Conservation (phyloP, 768 basidiomycete species). For the Dendrothele bispora region DNA sequence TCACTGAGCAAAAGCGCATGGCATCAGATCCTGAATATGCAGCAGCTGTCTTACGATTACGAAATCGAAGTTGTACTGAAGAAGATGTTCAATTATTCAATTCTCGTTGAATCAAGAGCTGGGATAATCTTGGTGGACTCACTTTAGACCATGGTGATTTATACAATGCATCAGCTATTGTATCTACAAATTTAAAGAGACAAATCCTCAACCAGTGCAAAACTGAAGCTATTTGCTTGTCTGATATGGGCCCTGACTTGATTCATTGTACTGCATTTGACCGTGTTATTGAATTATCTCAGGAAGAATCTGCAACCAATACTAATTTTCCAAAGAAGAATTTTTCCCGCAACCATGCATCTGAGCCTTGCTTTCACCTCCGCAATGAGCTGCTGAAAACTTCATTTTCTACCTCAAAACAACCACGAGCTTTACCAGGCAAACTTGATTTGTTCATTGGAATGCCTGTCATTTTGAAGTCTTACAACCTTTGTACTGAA, state of each 20-base stretch:
- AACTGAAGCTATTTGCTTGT: neutral
- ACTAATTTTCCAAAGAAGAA: no score
- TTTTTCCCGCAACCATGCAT: no score
- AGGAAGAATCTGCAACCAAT: no score
- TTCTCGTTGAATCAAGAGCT: neutral
- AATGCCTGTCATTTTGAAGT: neutral
- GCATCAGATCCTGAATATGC: neutral
- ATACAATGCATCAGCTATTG: neutral
- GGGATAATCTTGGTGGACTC: neutral
- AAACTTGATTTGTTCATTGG: constrained; percentile 19
- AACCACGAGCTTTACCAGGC: constrained; percentile 16
- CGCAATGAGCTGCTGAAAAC: neutral
- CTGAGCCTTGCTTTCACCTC: neutral
- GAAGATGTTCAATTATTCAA: neutral
- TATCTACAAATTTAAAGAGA: neutral
- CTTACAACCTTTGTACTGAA: neutral
- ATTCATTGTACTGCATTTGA: neutral
- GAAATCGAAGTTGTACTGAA: neutral
- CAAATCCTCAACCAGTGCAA: neutral
- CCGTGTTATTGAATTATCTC: neutral
- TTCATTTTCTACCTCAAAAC: neutral
- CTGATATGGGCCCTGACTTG: neutral
- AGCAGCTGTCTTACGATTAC: neutral
- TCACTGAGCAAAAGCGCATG: neutral
- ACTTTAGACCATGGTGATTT: neutral